These are phyloP conservation scores for Pestalotiopsis sp. DNA, from an alignment of 2,329 filamentous ascomycete species.

Conservation along the genomic window DNA sequence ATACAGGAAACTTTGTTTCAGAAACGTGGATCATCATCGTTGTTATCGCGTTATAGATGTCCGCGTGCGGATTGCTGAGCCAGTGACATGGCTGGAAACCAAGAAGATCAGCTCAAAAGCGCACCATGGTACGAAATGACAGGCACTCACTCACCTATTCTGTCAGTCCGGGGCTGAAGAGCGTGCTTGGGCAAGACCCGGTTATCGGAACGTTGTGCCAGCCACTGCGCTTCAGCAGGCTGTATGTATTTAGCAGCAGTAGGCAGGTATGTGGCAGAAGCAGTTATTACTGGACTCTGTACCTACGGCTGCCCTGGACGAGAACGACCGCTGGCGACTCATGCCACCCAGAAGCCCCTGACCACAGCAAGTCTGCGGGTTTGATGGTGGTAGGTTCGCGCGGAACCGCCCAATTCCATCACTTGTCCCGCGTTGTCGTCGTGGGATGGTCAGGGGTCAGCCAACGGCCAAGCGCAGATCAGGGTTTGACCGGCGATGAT, in stretches of 20 bases:
- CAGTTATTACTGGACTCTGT: background rate
- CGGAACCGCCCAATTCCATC: background rate
- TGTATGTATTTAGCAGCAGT: too few relatives aligned
- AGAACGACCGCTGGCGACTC: background rate
- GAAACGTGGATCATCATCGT: background rate
- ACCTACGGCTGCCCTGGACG: background rate
- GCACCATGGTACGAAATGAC: background rate
- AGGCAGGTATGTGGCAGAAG: background rate
- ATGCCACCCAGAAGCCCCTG: background rate
- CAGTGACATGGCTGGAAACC: background rate
- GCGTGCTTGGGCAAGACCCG: background rate
- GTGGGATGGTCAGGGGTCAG: slow-evolving; percentile 22
- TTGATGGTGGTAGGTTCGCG: background rate
- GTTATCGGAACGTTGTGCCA: slow-evolving; percentile 9
- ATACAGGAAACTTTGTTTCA: background rate
- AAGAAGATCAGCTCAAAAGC: background rate
- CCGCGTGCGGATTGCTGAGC: background rate
- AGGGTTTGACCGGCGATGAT: slow-evolving; percentile 27
- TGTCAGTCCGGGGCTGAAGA: background rate
- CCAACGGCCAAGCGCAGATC: slow-evolving; percentile 24
- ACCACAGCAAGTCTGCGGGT: background rate
- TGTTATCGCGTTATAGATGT: background rate
- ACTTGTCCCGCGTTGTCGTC: slow-evolving; percentile 18
- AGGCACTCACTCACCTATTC: background rate
- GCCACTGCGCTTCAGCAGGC: background rate